Evolutionary conservation across 345 rosid genomes (phyloP), one percentile per base, ranked within the genome.

Genomic region (Camelina hispida): DNA sequence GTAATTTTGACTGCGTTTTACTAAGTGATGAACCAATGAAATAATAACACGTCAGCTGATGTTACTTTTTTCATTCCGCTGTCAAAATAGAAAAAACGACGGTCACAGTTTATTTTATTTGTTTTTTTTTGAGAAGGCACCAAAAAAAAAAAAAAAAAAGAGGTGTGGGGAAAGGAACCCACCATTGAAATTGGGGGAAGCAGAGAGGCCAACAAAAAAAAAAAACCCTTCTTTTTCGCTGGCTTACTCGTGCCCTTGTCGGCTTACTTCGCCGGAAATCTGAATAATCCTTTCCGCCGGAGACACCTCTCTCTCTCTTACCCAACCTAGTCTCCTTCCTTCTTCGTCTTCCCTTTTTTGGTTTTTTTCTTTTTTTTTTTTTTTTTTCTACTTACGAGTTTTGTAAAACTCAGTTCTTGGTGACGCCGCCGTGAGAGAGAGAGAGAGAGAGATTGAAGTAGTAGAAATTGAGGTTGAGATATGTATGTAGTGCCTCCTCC

Each of bases 401-500:
- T 65, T 62, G 28, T 65, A 66, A 44, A 13, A 23, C 43, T 40
- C 43, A 78, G 55, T 64, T 63, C 54, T 62, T 73, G 74, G 81
- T 66, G 81, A 62, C 66, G 70, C 42, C 68, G 57, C 47, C 40
- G 56, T 63, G n/a, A n/a, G n/a, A n/a, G 28, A 2, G 25, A 23
- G n/a, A n/a, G n/a, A n/a, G 9, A 53, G 68, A 48, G 11, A 65
- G 7, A 38, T 44, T n/a, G 68, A 46, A 44, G 68, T 44, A 63
- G 23, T 1, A 47, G 7, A 38, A 70, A 62, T 70, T 52, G 68
- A 70, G 76, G 72, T 25, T 35, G 74, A 78, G 84, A 87, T 80
- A 94, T 91, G 98, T 88, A 91, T 65, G 93, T 88, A 76, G 92
- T 87, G 47, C 98, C 91, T 79, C 97, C 93, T 58, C 92, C 96